Evolutionary conservation across 441 rosid species (phyloP).

Genomic region (Viola pubescens): DNA sequence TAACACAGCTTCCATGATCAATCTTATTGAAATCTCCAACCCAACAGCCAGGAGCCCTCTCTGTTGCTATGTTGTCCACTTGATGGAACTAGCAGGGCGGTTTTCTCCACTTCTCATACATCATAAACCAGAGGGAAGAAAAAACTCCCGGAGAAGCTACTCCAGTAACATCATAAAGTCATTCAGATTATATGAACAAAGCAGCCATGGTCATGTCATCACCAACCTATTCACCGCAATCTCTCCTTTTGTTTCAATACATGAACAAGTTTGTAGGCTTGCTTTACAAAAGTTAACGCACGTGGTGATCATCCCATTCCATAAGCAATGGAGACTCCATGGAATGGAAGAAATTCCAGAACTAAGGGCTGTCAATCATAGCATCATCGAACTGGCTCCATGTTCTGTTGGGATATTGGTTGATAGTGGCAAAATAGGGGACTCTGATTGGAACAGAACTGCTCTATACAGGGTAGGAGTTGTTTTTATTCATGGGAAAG

Average conservation of each 20-base stretch:
- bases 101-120: conserved; percentile 22
- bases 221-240: conserved; percentile 22
- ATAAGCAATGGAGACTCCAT: conserved; percentile 35
- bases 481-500: conserved; percentile 52
- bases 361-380: conserved; percentile 15
- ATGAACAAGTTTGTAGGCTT: conserved; percentile 58
- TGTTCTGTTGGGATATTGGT: conserved; percentile 31
- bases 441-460: conserved; percentile 19
- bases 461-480: conserved; percentile 38
- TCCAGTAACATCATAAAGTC: conserved; percentile 22
- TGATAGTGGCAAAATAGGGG: conserved; percentile 19
- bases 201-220: background rate
- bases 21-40: conserved; percentile 28
- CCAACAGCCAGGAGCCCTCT: conserved; percentile 30
- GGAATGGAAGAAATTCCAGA: conserved; percentile 12
- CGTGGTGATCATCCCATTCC: conserved; percentile 65
- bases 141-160: conserved; percentile 11
- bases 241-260: conserved; percentile 37
- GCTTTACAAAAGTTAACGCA: conserved; percentile 54
- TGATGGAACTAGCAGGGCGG: conserved; percentile 41
- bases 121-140: conserved; percentile 17
- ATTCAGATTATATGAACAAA: conserved; percentile 17
- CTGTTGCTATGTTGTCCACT: conserved; percentile 35
- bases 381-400: conserved; percentile 23
- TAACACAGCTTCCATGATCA: conserved; percentile 29